These are phyloP conservation scores for Iodosphaeria phyllophila DNA, from an alignment of 2,329 filamentous ascomycete genomes.

Conservation along the genomic window DNA sequence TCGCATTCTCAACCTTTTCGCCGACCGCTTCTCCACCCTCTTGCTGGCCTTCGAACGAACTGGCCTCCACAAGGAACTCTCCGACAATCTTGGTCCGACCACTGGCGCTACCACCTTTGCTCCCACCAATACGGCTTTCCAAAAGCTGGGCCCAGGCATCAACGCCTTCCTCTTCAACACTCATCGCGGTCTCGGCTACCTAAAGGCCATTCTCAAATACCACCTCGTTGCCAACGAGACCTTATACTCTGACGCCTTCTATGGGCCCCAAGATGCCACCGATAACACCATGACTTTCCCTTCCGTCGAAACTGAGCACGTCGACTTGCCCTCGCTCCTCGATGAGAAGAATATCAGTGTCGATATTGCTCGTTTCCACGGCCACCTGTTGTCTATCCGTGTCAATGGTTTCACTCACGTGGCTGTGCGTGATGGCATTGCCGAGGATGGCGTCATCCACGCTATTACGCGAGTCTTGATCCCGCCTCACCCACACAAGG, in stretches of 20 bases:
- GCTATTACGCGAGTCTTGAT: constrained; percentile 56
- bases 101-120: constrained; percentile 63
- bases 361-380: constrained; percentile 49
- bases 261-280: no score
- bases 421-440: constrained; percentile 48
- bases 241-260: constrained; percentile 64
- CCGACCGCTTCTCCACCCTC: constrained; percentile 60
- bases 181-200: constrained; percentile 50
- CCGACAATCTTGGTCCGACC: constrained; percentile 29
- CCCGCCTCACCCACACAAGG: constrained; percentile 42
- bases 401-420: constrained; percentile 59
- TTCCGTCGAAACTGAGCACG: constrained; percentile 40
- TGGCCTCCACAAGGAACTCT: constrained; percentile 42
- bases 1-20: constrained; percentile 40
- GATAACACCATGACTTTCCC: no score
- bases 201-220: constrained; percentile 42
- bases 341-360: constrained; percentile 46
- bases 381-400: constrained; percentile 50
- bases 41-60: constrained; percentile 58
- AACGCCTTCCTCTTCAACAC: constrained; percentile 79
- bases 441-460: constrained; percentile 68
- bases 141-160: constrained; percentile 48
- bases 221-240: constrained; percentile 16
- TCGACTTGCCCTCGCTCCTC: constrained; percentile 58
- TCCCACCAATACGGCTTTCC: constrained; percentile 66